Conservation (phyloP, 1,284 basidiomycete genomes). For the Inonotus obliquus region DNA sequence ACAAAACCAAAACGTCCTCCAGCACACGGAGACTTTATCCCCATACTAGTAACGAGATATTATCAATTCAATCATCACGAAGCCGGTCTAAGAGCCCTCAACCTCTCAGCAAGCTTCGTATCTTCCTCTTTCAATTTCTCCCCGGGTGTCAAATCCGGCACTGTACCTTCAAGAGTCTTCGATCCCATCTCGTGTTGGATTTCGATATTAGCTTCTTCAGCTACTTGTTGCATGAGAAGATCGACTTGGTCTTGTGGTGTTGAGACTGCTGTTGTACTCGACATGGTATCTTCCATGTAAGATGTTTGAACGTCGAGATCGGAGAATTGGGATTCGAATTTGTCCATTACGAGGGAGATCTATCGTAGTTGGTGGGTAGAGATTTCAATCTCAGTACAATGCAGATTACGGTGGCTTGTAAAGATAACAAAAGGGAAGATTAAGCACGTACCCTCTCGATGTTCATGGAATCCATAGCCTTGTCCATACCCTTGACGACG, state of each 20-base stretch:
- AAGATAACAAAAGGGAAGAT: neutral
- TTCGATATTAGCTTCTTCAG: slow-evolving; percentile 97
- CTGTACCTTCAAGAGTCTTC: slow-evolving; percentile 49
- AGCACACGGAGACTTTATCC: neutral
- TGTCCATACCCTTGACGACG: slow-evolving; percentile 98
- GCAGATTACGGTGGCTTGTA: neutral
- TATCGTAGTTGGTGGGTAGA: slow-evolving; percentile 33
- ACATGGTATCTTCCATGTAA: slow-evolving; percentile 98
- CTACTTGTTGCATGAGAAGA: slow-evolving; percentile 86
- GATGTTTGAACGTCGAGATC: slow-evolving; percentile 98
- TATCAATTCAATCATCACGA: slow-evolving; percentile 35
- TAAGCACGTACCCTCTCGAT: slow-evolving; percentile 77
- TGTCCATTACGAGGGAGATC: slow-evolving; percentile 99
- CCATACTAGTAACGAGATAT: neutral
- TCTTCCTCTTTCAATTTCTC: slow-evolving; percentile 75
- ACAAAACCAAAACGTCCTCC: neutral
- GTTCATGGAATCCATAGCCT: slow-evolving; percentile 99
- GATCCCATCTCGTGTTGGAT: slow-evolving; percentile 85
- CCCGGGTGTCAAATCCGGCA: slow-evolving; percentile 49
- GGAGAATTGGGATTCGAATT: slow-evolving; percentile 95
- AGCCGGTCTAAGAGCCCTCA: slow-evolving; percentile 78
- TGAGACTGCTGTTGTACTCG: slow-evolving; percentile 85
- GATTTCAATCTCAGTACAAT: slow-evolving; percentile 7
- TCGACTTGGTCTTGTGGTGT: slow-evolving; percentile 99
- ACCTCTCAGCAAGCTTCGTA: slow-evolving; percentile 70